These are phyloP conservation scores for Debaryomyces singareniensis DNA, from an alignment of 1,139 yeast genomes.

Conservation along the genomic window DNA sequence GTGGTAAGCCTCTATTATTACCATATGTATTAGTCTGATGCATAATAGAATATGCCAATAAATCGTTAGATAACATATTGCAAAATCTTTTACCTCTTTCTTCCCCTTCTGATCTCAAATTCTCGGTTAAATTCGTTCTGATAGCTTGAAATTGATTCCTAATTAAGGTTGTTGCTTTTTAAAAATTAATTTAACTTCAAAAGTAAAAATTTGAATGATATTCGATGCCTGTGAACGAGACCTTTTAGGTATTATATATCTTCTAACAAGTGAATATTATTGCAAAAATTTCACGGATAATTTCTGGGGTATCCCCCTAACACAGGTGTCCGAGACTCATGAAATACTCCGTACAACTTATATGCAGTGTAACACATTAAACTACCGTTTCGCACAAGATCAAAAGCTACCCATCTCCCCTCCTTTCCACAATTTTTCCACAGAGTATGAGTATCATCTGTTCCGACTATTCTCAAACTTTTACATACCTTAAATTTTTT, in stretches of 20 bases:
- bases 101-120: too few relatives aligned
- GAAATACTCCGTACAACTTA: not conserved
- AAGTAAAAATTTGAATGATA: not conserved
- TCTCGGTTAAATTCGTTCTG: not conserved
- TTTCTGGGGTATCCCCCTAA: conserved; percentile 6
- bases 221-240: not conserved
- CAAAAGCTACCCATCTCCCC: not conserved
- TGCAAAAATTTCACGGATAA: conserved; percentile 2
- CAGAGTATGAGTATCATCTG: too few relatives aligned
- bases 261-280: too few relatives aligned
- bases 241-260: too few relatives aligned
- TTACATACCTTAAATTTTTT: too few relatives aligned
- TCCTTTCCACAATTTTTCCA: too few relatives aligned
- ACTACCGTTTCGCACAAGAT: not conserved
- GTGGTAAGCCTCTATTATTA: not conserved
- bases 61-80: conserved; percentile 21
- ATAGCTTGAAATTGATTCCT: not conserved
- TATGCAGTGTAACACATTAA: too few relatives aligned
- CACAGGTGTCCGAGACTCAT: conserved; percentile 1
- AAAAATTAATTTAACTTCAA: not conserved
- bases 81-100: too few relatives aligned
- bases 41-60: conserved; percentile 32
- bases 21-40: conserved; percentile 11
- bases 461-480: too few relatives aligned
- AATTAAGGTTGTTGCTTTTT: not conserved